Evolutionary conservation across 345 rosid species (phyloP), one percentile per base, ranked within the genome.

Genomic region (Kandelia obovata): DNA sequence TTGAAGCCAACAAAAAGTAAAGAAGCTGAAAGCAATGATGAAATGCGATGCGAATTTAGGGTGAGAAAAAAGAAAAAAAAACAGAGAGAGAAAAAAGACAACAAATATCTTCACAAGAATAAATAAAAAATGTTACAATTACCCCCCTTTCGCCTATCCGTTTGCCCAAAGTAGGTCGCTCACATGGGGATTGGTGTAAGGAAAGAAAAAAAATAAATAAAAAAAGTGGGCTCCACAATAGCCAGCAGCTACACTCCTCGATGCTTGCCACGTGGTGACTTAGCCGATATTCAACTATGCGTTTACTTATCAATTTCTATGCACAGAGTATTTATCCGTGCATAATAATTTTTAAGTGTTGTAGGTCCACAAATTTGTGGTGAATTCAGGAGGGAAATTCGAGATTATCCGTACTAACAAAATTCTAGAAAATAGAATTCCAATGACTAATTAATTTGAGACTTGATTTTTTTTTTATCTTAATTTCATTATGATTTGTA

Each of bases 1-100:
- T 74, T 67, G 72, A 81, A 83, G 83, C 72, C 49, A 55, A 69
- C 34, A 63, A 77, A 75, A 72, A 64, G 66, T 17, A 21, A 73
- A 34, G 39, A 31, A 1, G 9, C 25, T 32, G 13, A 35, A 47
- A 21, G 23, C 25, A 39, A 39, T 11, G 16, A 39, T 39, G 47
- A 39, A n/a, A 35, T 27, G 19, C 5, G 13, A 28, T 27, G 7
- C 0, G 20, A 26, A 6, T 5, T 27, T 13, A 57, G 19, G 35
- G 9, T 5, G 7, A 58, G 20, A 64, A 21, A 32, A 20, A 26
- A n/a, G 0, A 0, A 17, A 62, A 27, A 69, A 27, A 49, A 55
- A 43, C 21, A 21, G 21, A 21, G 21, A 21, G 21, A 21, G 21
- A 21, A 21, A 21, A 21, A 21, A 21, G 35, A 16, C 32, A n/a